phyloP scores from a whole-genome alignment of 495 filamentous ascomycete genomes.

The Hypoxylon intermedium region DNA sequence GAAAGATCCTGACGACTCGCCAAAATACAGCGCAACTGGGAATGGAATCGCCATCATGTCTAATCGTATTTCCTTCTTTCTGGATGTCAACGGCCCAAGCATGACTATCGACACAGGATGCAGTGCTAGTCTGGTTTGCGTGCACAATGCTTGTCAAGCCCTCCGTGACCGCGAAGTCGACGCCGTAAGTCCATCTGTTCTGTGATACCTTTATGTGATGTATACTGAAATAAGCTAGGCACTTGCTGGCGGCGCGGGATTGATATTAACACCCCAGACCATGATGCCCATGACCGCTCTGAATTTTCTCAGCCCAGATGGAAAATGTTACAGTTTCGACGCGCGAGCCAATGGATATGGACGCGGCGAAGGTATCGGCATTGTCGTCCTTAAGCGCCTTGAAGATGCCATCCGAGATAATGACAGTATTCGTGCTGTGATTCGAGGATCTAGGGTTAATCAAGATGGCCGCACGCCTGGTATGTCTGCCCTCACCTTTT shows the following conservation, averaged over 20 bases:
- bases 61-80: constrained; percentile 60
- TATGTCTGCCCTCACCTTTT: background rate
- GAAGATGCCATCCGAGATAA: constrained; percentile 58
- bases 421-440: constrained; percentile 65
- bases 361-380: constrained; percentile 64
- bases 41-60: constrained; percentile 53
- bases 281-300: constrained; percentile 39
- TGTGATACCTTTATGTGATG: background rate
- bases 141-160: constrained; percentile 73
- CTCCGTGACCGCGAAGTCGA: constrained; percentile 60
- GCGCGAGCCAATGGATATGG: constrained; percentile 67
- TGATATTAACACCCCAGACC: constrained; percentile 42
- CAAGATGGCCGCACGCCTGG: constrained; percentile 59
- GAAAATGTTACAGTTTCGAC: constrained; percentile 55
- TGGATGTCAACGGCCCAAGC: constrained; percentile 56
- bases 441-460: constrained; percentile 65
- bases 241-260: constrained; percentile 41
- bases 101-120: constrained; percentile 82
- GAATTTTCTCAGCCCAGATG: constrained; percentile 45
- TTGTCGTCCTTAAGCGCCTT: constrained; percentile 62
- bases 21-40: constrained; percentile 38
- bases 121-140: constrained; percentile 64
- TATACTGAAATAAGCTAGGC: constrained; percentile 27
- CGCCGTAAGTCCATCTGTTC: constrained; percentile 24
- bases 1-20: constrained; percentile 32